These are phyloP conservation scores for Elsinoe fawcettii DNA, from an alignment of 2,329 filamentous ascomycete genomes.

Conservation along the genomic window DNA sequence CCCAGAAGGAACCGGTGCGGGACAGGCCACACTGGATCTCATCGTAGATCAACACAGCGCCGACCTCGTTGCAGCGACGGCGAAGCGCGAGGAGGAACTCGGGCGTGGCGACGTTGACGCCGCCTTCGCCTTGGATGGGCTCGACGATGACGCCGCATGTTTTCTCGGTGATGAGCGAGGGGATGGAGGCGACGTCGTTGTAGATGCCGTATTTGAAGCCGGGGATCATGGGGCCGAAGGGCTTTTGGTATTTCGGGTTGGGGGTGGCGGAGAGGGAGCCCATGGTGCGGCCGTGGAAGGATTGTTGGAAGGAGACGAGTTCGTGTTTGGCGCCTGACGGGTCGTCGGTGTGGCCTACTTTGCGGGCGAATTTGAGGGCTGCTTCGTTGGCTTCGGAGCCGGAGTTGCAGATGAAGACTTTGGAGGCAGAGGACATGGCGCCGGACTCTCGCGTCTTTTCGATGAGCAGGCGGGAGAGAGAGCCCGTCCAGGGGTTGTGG, in stretches of 20 bases:
- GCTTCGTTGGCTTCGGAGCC: constrained; percentile 97
- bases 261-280: constrained; percentile 90
- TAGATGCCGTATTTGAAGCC: constrained; percentile 81
- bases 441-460: constrained; percentile 71
- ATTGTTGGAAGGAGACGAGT: constrained; percentile 81
- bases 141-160: constrained; percentile 95
- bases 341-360: constrained; percentile 60
- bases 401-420: constrained; percentile 92
- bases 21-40: constrained; percentile 94
- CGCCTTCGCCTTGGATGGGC: constrained; percentile 95
- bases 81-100: constrained; percentile 83
- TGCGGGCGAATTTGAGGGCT: constrained; percentile 92
- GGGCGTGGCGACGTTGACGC: constrained; percentile 72
- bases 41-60: constrained; percentile 84
- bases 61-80: constrained; percentile 73
- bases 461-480: constrained; percentile 76
- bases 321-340: constrained; percentile 57
- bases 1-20: constrained; percentile 85
- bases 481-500: constrained; percentile 91
- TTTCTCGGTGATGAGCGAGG: constrained; percentile 67
- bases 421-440: constrained; percentile 69
- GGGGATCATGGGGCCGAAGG: constrained; percentile 91
- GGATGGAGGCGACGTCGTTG: constrained; percentile 69
- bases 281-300: constrained; percentile 96
- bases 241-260: constrained; percentile 94